phyloP scores from a whole-genome alignment of 352 stramenopile genomes.

The Phytophthora uliginosa region DNA sequence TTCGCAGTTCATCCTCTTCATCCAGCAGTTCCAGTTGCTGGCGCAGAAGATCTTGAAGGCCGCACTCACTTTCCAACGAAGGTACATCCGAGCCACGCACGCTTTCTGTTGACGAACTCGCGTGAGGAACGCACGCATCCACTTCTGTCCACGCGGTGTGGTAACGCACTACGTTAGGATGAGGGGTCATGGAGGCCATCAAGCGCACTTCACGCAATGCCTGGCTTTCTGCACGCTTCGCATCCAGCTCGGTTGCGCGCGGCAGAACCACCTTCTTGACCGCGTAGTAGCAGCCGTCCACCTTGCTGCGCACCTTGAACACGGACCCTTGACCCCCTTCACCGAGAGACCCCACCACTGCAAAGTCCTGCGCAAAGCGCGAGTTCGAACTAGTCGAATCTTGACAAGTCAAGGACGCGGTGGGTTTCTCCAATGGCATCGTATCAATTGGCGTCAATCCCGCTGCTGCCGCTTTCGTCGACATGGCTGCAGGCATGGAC shows the following conservation, averaged over 20 bases:
- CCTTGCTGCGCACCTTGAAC: slow-evolving; percentile 78
- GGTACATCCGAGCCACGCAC: slow-evolving; percentile 47
- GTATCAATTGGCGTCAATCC: slow-evolving; percentile 29
- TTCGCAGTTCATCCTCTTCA: slow-evolving; percentile 38
- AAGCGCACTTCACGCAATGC: slow-evolving; percentile 79
- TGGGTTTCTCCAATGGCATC: slow-evolving; percentile 16
- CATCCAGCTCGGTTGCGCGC: slow-evolving; percentile 49
- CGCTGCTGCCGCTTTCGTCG: slow-evolving; percentile 25
- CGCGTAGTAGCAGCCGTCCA: slow-evolving; percentile 80
- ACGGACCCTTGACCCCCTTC: slow-evolving; percentile 81
- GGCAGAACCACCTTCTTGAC: slow-evolving; percentile 83
- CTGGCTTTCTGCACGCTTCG: slow-evolving; percentile 56
- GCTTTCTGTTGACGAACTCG: slow-evolving; percentile 42
- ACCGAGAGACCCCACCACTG: slow-evolving; percentile 67
- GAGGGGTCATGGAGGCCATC: slow-evolving; percentile 76
- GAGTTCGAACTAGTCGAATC: slow-evolving; percentile 30
- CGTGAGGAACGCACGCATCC: slow-evolving; percentile 38
- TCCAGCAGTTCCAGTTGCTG: slow-evolving; percentile 45
- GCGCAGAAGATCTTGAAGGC: slow-evolving; percentile 27
- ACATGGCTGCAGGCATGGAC: slow-evolving; percentile 32
- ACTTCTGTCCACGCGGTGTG: slow-evolving; percentile 86
- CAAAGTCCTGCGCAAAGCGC: slow-evolving; percentile 83
- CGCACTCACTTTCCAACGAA: slow-evolving; percentile 35
- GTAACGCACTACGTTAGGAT: slow-evolving; percentile 85
- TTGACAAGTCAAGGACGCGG: slow-evolving; percentile 3